phyloP scores from a whole-genome alignment of 805 yeast genomes.

The Candida ortonii region DNA sequence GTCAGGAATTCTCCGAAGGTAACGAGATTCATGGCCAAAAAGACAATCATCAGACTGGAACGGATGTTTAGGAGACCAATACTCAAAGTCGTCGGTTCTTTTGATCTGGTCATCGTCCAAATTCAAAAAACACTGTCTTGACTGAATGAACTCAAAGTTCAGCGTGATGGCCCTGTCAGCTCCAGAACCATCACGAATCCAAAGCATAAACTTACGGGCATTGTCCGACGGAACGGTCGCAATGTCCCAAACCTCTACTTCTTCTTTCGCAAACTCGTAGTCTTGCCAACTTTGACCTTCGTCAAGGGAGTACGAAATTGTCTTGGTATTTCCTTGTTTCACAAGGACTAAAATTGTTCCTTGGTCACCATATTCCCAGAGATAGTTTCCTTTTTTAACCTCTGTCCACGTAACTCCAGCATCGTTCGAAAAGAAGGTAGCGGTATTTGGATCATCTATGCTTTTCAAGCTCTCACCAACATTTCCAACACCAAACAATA shows the following conservation, averaged over 20 bases:
- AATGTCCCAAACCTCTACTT: slow-evolving; percentile 62
- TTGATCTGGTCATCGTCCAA: slow-evolving; percentile 29
- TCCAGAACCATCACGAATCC: slow-evolving; percentile 45
- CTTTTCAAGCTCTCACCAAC: slow-evolving; percentile 62
- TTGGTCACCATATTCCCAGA: slow-evolving; percentile 97
- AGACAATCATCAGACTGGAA: slow-evolving; percentile 50
- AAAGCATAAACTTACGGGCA: slow-evolving; percentile 70
- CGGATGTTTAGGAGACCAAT: slow-evolving; percentile 62
- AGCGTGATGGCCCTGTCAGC: slow-evolving; percentile 41
- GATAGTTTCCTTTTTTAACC: slow-evolving; percentile 64
- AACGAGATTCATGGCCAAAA: slow-evolving; percentile 67
- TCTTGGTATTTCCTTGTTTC: slow-evolving; percentile 54
- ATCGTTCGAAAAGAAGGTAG: slow-evolving; percentile 80
- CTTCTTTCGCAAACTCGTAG: slow-evolving; percentile 55
- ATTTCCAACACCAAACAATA: slow-evolving; percentile 89
- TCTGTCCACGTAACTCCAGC: slow-evolving; percentile 91
- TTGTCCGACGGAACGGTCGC: slow-evolving; percentile 91
- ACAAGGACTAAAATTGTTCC: slow-evolving; percentile 83
- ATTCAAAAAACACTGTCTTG: slow-evolving; percentile 55
- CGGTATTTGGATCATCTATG: slow-evolving; percentile 41
- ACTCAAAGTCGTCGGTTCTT: slow-evolving; percentile 53
- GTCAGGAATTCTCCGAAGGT: slow-evolving; percentile 55
- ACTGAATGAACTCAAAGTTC: slow-evolving; percentile 53
- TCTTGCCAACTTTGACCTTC: slow-evolving; percentile 78
- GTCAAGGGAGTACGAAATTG: slow-evolving; percentile 65